phyloP scores from a whole-genome alignment of 139 green algal species.

The Chlamydomonas urium region DNA sequence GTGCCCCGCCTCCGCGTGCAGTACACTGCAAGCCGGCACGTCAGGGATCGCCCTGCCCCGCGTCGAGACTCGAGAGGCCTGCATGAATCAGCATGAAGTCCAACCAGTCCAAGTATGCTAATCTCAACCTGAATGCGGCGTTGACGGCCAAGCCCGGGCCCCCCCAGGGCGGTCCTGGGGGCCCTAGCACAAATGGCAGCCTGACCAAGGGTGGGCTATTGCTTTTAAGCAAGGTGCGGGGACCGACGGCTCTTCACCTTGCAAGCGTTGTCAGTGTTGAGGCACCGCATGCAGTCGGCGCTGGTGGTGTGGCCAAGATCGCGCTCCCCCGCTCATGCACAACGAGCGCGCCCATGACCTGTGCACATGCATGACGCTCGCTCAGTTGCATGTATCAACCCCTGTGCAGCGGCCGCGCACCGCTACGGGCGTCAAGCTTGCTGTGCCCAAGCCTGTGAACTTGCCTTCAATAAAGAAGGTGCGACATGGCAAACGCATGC shows the following conservation, averaged over 20 bases:
- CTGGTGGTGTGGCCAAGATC: not conserved
- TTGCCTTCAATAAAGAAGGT: constrained; percentile 78
- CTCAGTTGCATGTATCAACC: not conserved
- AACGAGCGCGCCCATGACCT: constrained; percentile 7
- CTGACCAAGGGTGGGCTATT: constrained; percentile 38
- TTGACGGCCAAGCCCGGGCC: constrained; percentile 18
- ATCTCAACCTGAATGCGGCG: constrained; percentile 49
- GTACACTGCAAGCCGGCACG: too few relatives aligned
- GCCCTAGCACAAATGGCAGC: constrained; percentile 31
- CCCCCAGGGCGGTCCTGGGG: constrained; percentile 1
- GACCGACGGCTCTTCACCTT: not conserved
- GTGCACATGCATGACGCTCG: constrained; percentile 1
- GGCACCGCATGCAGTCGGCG: not conserved
- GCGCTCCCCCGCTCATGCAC: not conserved
- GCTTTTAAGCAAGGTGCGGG: constrained; percentile 38
- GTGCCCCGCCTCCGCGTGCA: too few relatives aligned
- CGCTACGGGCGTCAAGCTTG: constrained; percentile 53
- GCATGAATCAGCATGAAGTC: too few relatives aligned
- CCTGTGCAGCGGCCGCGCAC: constrained; percentile 43
- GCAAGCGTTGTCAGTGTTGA: too few relatives aligned
- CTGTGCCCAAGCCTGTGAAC: constrained; percentile 77
- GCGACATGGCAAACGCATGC: too few relatives aligned
- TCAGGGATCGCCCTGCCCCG: too few relatives aligned
- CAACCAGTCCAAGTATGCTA: constrained; percentile 44
- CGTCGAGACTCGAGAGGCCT: too few relatives aligned